Evolutionary conservation across 2,329 filamentous ascomycete genomes (phyloP), one percentile per base, ranked within the genome.

Genomic region (Trematosphaeria pertusa): DNA sequence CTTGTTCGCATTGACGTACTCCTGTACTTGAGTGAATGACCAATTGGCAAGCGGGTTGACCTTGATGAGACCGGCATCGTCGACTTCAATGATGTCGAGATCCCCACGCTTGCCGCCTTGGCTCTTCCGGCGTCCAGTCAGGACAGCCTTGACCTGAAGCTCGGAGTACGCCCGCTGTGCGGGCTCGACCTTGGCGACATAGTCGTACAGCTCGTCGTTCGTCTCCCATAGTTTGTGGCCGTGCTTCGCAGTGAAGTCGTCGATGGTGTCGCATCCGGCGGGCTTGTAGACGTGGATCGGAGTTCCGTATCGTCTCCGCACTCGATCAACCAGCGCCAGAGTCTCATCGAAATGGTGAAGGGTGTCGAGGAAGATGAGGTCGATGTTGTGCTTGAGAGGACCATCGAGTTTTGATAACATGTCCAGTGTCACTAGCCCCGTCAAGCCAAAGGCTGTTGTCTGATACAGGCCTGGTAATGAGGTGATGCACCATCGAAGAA

Each of bases 11-110:
- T 86, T 83, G 75, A 97, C 84, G 76, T 99, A 99, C 31, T 84
- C 80, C 74, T 92, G 87, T 50, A 99, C 93, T 70, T 97, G 88
- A 52, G 85, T 78, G 76, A 99, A 99, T 33, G 83, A 83, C 94
- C 94, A 99, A 77, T 92, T 91, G 67, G 92, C 92, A 56, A 99
- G 79, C 10, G 94, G 94, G 80, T 97, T 99, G 83, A 99, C 88
- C 82, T 99, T 99, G 81, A 97, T 84, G 56, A 97, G 81, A 43
- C 91, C 91, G 20, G 88, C 84, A 72, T 96, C 93, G 70, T 97
- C 92, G 19, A 97, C 78, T 74, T 99, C 94, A 65, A 99, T 84
- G 68, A 99, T 89, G 67, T 91, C 88, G 56, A 99, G 86, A 65
- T 88, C 86, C 55, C 92, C 91, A 50, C 94, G 88, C 78, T 94